Base-by-base conservation (phyloP, 352 stramenopile species). In the Pythium grandisporangium region DNA sequence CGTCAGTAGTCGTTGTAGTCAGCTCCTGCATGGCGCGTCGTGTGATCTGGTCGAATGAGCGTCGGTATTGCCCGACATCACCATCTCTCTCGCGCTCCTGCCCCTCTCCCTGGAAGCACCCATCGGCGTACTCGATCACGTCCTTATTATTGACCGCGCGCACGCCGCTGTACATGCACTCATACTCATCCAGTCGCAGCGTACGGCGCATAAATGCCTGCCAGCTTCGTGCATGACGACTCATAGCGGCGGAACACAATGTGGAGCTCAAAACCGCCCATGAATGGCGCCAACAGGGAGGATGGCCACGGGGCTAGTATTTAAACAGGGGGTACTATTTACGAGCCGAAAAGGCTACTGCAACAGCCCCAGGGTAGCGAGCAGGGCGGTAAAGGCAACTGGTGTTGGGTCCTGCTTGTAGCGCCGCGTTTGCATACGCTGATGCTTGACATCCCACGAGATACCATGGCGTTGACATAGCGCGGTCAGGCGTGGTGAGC, bases 371-470 rank as follows among this genome's bases (percentile, higher is more conserved):
- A 81, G 81, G 32, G 77, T 55, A 21, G 37, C 43, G 55, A 73
- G 71, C 29, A 83, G 58, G 29, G 47, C 48, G 24, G 46, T 48
- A 17, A 84, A 76, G 1, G 60, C 54, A 26, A 57, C 43, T 16
- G 58, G 48, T 16, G 51, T 63, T 25, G 71, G 42, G 13, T 43
- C 47, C 30, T 76, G 58, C 45, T 88, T 88, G 68, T 85, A 88
- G 42, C 44, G 51, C 43, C 85, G 85, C 22, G 75, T 72, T 34
- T 48, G 56, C 22, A 73, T 59, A n/a, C 75, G 75, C 38, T 85
- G 48, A 19, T 48, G 55, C 2, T 40, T 33, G 40, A 81, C 37
- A 38, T 84, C 53, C 30, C 67, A 56, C 2, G 37, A 51, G 10
- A 83, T 40, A 16, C 52, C 53, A 51, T 88, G 80, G 37, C 40